phyloP scores from a whole-genome alignment of 495 filamentous ascomycete genomes.

The Aspergillus mulundensis region DNA sequence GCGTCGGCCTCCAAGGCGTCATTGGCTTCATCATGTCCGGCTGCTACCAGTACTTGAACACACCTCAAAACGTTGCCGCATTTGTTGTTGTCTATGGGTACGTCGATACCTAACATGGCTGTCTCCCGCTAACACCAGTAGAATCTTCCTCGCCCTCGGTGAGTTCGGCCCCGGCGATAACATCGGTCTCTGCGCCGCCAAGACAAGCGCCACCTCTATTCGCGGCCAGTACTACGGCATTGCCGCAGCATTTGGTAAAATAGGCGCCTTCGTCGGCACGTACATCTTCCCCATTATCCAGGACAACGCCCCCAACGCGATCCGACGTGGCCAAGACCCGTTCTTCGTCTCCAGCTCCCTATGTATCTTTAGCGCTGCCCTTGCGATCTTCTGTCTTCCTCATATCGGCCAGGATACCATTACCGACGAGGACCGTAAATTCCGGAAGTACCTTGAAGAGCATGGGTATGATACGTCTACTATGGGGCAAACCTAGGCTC shows the following conservation, averaged over 20 bases:
- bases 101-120: conserved; percentile 2
- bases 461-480: conserved; percentile 68
- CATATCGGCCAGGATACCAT: conserved; percentile 70
- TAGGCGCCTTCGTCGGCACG: conserved; percentile 88
- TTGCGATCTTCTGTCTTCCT: conserved; percentile 58
- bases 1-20: conserved; percentile 65
- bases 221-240: conserved; percentile 90
- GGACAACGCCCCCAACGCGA: conserved; percentile 55
- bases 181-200: conserved; percentile 81
- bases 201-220: conserved; percentile 81
- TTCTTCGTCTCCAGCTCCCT: conserved; percentile 69
- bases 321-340: conserved; percentile 68
- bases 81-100: conserved; percentile 72
- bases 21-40: conserved; percentile 86
- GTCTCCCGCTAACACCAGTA: conserved; percentile 17
- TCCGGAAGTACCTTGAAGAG: conserved; percentile 61
- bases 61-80: conserved; percentile 59
- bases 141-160: conserved; percentile 79
- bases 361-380: conserved; percentile 58
- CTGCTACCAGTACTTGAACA: conserved; percentile 60
- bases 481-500: conserved; percentile 44
- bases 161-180: conserved; percentile 89
- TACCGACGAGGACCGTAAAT: conserved; percentile 61
- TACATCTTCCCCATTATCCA: conserved; percentile 74
- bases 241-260: conserved; percentile 78